These are phyloP conservation scores for Coprinellus aureogranulatus DNA, from an alignment of 768 basidiomycete genomes.

Conservation along the genomic window DNA sequence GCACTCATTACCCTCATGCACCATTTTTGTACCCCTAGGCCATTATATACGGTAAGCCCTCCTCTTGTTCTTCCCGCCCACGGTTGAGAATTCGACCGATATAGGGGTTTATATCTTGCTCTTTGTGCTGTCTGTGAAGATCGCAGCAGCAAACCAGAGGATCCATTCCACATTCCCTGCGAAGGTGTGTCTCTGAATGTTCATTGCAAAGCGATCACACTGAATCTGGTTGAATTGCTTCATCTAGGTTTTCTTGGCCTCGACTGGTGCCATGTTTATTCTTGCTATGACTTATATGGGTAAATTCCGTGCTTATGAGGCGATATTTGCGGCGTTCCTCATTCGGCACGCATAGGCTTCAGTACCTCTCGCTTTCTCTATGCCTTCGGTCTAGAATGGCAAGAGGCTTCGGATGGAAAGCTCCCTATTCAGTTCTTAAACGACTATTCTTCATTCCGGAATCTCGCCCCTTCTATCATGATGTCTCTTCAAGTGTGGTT, in stretches of 20 bases:
- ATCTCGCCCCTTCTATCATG: not conserved
- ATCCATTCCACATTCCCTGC: not conserved
- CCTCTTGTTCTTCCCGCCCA: not conserved
- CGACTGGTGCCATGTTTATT: not conserved
- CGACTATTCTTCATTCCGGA: not conserved
- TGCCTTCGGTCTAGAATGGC: not conserved
- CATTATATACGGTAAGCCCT: not conserved
- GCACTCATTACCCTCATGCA: not conserved
- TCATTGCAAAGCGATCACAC: not conserved
- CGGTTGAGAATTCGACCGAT: not conserved
- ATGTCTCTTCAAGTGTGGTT: not conserved
- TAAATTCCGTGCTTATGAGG: not conserved
- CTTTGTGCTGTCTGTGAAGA: not conserved
- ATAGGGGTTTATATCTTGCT: not conserved
- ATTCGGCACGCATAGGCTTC: not conserved
- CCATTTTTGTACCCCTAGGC: not conserved
- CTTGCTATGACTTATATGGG: slow-evolving; percentile 1
- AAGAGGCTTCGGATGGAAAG: not conserved
- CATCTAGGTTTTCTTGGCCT: not conserved
- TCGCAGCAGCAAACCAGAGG: not conserved
- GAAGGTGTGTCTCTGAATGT: not conserved
- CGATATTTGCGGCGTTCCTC: not conserved
- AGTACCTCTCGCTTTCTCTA: slow-evolving; percentile 1
- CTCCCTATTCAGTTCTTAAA: not conserved
- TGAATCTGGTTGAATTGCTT: not conserved